Percentiles rank a stretch among this genome's conserved stretches.
Conservation (phyloP, 371 early-diverging fungal species). For the Rhizopus delemar region DNA sequence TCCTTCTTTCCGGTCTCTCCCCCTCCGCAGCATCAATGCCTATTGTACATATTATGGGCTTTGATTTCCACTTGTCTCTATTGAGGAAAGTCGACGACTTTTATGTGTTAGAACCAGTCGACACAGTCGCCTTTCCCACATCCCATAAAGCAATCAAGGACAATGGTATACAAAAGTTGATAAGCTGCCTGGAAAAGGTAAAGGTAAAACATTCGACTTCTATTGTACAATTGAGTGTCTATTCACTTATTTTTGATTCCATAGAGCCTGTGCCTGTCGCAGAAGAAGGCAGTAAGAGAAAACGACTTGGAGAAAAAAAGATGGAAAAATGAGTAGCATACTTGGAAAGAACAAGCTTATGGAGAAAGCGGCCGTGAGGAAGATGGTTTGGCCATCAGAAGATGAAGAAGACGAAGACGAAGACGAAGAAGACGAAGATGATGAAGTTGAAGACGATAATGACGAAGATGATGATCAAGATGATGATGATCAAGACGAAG, state of each 20-base stretch:
- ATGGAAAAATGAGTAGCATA: conserved; percentile 11
- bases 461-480: no score
- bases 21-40: not conserved
- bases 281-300: conserved; percentile 9
- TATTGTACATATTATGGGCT: conserved; percentile 7
- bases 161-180: conserved; percentile 8
- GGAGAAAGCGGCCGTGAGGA: conserved; percentile 5
- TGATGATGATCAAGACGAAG: not conserved
- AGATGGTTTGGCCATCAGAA: conserved; percentile 16
- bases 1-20: conserved; percentile 7
- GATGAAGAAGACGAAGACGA: conserved; percentile 6
- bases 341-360: conserved; percentile 6
- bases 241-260: conserved; percentile 14
- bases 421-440: conserved; percentile 5
- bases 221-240: conserved; percentile 12
- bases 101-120: not conserved
- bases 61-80: not conserved
- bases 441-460: conserved; percentile 4
- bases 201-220: conserved; percentile 10
- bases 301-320: conserved; percentile 8
- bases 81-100: not conserved
- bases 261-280: conserved; percentile 13
- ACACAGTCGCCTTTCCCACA: not conserved
- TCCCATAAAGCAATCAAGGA: conserved; percentile 6
- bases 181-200: conserved; percentile 4